These are phyloP conservation scores for Vigna angularis DNA, from an alignment of 306 rosid species.

Conservation along the genomic window DNA sequence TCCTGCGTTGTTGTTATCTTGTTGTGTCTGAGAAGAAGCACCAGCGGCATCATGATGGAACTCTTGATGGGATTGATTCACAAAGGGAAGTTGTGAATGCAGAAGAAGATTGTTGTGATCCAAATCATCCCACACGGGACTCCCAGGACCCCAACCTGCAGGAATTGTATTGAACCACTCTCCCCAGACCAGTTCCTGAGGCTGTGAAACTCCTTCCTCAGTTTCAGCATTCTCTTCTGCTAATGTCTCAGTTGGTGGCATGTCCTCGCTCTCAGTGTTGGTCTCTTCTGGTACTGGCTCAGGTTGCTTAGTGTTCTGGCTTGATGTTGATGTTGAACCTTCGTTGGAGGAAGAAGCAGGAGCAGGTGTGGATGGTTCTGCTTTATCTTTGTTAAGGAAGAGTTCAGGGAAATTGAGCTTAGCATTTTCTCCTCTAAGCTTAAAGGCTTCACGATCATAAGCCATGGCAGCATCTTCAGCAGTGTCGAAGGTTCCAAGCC, in stretches of 20 bases:
- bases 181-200: constrained; percentile 70
- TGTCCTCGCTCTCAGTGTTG: constrained; percentile 36
- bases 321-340: constrained; percentile 42
- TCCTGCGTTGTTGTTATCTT: constrained; percentile 46
- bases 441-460: constrained; percentile 87
- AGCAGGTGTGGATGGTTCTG: constrained; percentile 43
- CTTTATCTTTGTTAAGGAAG: constrained; percentile 66
- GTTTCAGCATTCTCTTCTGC: constrained; percentile 48
- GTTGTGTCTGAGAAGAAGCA: constrained; percentile 46
- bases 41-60: constrained; percentile 36
- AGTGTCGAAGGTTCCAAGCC: constrained; percentile 93
- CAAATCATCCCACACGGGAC: constrained; percentile 91
- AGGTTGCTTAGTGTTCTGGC: constrained; percentile 38
- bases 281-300: constrained; percentile 38
- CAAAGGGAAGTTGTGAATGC: constrained; percentile 57
- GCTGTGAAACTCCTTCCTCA: constrained; percentile 49
- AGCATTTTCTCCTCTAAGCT: constrained; percentile 88
- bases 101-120: constrained; percentile 63
- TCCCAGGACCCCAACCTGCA: constrained; percentile 85
- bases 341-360: constrained; percentile 41
- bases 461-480: constrained; percentile 97
- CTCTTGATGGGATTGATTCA: constrained; percentile 48
- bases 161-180: constrained; percentile 82
- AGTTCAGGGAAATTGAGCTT: constrained; percentile 85
- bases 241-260: constrained; percentile 38